Conservation (phyloP, 257 asterid species). For the Coffea canephora region DNA sequence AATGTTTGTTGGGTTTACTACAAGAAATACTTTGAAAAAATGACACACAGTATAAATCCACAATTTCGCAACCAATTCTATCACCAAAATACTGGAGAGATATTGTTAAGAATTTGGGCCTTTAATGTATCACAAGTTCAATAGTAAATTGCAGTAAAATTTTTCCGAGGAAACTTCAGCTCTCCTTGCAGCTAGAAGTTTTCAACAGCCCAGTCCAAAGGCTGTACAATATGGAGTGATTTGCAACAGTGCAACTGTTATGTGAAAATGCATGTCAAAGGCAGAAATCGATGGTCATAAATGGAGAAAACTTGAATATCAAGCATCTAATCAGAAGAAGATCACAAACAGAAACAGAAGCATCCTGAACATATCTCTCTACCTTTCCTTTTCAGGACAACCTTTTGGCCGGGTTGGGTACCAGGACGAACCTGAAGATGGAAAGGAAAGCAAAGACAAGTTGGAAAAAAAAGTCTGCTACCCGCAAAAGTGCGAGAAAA, state of each 20-base stretch:
- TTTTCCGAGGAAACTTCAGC: neutral
- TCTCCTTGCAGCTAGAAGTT: too few relatives aligned
- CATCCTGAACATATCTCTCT: neutral
- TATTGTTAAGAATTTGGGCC: neutral
- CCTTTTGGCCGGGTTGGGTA: slow-evolving; percentile 96
- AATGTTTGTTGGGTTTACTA: neutral
- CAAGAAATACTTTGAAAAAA: neutral
- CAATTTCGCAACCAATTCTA: neutral
- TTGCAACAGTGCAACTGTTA: neutral
- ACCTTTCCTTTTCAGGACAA: slow-evolving; percentile 82
- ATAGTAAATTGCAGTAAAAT: neutral
- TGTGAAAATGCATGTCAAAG: neutral
- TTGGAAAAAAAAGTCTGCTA: neutral
- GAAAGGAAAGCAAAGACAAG: neutral
- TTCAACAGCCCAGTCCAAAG: neutral
- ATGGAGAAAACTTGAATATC: neutral
- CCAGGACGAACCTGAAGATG: slow-evolving; percentile 53
- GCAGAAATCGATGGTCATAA: neutral
- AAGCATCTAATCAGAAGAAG: neutral
- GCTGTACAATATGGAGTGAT: neutral
- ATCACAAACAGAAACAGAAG: neutral
- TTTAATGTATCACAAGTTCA: neutral
- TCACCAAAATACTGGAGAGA: neutral
- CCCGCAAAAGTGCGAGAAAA: neutral
- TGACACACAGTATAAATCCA: neutral